Evolutionary conservation across 208 protist species (phyloP).

Genomic region (Leishmania gerbilli): DNA sequence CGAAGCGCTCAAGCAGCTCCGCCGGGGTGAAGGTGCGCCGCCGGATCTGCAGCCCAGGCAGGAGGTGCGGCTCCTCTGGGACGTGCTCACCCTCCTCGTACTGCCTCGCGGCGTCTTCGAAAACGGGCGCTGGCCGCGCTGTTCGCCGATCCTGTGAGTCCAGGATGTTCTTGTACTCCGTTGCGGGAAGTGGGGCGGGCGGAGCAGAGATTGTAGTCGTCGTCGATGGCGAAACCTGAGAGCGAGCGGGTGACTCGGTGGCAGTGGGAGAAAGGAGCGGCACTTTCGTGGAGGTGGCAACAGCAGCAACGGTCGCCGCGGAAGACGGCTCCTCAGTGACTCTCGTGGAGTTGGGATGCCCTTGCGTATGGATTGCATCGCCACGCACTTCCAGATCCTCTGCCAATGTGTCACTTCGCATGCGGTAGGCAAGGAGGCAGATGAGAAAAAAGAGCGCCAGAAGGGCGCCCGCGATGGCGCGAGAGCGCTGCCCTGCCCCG

Average conservation of each 20-base stretch:
- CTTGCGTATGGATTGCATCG: not conserved
- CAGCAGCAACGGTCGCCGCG: not conserved
- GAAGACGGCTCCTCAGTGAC: not conserved
- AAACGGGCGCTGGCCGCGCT: not conserved
- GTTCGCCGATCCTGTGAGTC: not conserved
- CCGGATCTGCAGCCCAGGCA: slow-evolving; percentile 32
- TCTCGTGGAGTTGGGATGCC: not conserved
- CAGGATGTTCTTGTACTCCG: not conserved
- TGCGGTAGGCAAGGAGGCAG: not conserved
- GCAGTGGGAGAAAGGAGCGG: not conserved
- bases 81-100: slow-evolving; percentile 27
- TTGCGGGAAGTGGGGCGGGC: not conserved
- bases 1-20: slow-evolving; percentile 34
- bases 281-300: not conserved
- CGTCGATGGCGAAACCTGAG: not conserved
- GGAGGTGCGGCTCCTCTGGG: slow-evolving; percentile 30
- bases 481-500: not conserved
- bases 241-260: not conserved
- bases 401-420: not conserved
- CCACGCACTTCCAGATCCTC: not conserved
- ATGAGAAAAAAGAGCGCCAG: not conserved
- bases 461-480: not conserved
- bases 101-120: not conserved
- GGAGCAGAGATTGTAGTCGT: not conserved
- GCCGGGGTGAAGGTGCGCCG: slow-evolving; percentile 35